These are phyloP conservation scores for Tulasnella sp. DNA, from an alignment of 768 basidiomycete species.

Conservation along the genomic window DNA sequence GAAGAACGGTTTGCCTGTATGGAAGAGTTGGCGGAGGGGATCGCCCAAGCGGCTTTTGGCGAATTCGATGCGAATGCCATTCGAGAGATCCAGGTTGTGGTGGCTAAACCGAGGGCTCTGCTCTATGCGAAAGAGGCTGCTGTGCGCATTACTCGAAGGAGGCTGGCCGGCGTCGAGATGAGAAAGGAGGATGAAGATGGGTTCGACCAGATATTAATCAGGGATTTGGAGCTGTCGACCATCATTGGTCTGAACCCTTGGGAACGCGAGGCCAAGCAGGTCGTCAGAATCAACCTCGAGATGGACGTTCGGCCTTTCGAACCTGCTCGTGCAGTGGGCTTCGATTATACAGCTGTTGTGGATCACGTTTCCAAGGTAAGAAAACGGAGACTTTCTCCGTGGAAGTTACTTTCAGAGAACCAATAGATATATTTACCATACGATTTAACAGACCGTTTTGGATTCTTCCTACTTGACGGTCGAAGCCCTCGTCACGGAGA, in stretches of 20 bases:
- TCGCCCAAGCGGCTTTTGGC: slow-evolving; percentile 33
- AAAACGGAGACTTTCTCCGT: too few species aligned
- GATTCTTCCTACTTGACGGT: slow-evolving; percentile 49
- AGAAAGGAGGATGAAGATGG: slow-evolving; percentile 15
- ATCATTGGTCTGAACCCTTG: slow-evolving; percentile 59
- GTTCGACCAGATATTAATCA: slow-evolving; percentile 33
- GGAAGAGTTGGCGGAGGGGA: slow-evolving; percentile 36
- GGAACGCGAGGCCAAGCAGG: slow-evolving; percentile 56
- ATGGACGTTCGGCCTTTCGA: slow-evolving; percentile 24
- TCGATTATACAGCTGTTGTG: slow-evolving; percentile 37
- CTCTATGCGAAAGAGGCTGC: slow-evolving; percentile 40
- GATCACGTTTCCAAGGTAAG: slow-evolving; percentile 29
- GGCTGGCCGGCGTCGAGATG: background rate
- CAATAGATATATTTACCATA: background rate
- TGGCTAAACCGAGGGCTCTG: slow-evolving; percentile 41
- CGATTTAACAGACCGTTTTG: slow-evolving; percentile 36
- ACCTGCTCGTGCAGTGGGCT: slow-evolving; percentile 14
- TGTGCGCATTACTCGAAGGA: background rate
- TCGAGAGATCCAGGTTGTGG: slow-evolving; percentile 33
- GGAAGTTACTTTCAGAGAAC: background rate
- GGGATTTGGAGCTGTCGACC: slow-evolving; percentile 39
- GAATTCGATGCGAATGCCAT: slow-evolving; percentile 26
- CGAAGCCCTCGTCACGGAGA: slow-evolving; percentile 54
- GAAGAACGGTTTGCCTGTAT: slow-evolving; percentile 38
- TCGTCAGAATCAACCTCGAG: slow-evolving; percentile 42